phyloP scores from a whole-genome alignment of 768 basidiomycete genomes.

The Termitomyces sp. region DNA sequence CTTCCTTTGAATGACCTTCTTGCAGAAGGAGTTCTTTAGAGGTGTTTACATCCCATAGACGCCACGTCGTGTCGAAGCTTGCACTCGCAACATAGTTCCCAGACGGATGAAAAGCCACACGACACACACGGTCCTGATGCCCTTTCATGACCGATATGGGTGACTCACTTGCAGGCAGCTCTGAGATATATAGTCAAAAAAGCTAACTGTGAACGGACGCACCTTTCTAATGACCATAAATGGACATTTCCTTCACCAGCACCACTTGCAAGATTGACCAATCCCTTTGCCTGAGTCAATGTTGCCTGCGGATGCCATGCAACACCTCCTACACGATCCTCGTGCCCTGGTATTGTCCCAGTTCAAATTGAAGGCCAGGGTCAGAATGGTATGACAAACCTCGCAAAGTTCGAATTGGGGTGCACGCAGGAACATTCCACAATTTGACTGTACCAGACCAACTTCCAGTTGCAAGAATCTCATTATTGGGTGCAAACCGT shows the following conservation, averaged over 20 bases:
- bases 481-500: slow-evolving; percentile 89
- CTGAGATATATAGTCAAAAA: background rate
- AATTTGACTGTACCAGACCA: slow-evolving; percentile 95
- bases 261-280: slow-evolving; percentile 85
- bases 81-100: slow-evolving; percentile 92
- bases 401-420: slow-evolving; percentile 66
- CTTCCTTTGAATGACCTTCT: slow-evolving; percentile 96
- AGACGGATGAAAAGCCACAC: slow-evolving; percentile 95
- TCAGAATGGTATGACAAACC: slow-evolving; percentile 33
- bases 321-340: slow-evolving; percentile 89
- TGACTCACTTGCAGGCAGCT: slow-evolving; percentile 51
- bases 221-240: slow-evolving; percentile 89
- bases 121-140: slow-evolving; percentile 85
- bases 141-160: slow-evolving; percentile 86
- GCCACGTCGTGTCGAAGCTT: slow-evolving; percentile 96
- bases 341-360: slow-evolving; percentile 55
- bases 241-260: slow-evolving; percentile 84
- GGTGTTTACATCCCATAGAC: slow-evolving; percentile 89
- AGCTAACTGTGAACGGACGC: slow-evolving; percentile 11
- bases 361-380: slow-evolving; percentile 4
- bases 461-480: slow-evolving; percentile 85
- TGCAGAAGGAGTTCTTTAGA: slow-evolving; percentile 82
- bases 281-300: slow-evolving; percentile 51
- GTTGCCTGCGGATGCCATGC: slow-evolving; percentile 98
- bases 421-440: slow-evolving; percentile 94